These are phyloP conservation scores for Aegle marmelos DNA, from an alignment of 345 rosid genomes.

Conservation along the genomic window DNA sequence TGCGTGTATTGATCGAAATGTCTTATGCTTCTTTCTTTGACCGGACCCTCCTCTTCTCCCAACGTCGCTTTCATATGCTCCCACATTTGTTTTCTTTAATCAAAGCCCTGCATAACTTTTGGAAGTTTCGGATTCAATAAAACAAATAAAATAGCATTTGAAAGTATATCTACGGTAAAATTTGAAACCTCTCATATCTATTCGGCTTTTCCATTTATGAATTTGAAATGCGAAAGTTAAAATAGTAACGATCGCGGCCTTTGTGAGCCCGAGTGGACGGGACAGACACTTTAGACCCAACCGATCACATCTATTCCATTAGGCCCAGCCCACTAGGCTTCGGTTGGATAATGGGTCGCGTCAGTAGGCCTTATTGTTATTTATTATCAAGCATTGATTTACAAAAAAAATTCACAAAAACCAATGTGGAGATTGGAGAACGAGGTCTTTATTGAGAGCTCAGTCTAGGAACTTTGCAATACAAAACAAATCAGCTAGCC, in stretches of 20 bases:
- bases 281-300: too few relatives aligned
- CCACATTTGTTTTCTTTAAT: background rate
- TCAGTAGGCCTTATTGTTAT: too few relatives aligned
- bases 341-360: too few relatives aligned
- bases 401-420: background rate
- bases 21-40: constrained; percentile 24
- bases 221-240: too few relatives aligned
- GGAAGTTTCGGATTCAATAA: background rate
- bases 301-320: too few relatives aligned
- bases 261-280: too few relatives aligned
- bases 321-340: too few relatives aligned
- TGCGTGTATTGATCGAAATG: constrained; percentile 12
- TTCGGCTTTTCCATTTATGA: too few relatives aligned
- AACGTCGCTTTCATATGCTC: background rate
- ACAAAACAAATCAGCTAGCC: background rate
- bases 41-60: constrained; percentile 15
- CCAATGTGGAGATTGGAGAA: background rate
- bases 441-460: background rate
- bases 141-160: background rate
- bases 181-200: too few relatives aligned
- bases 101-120: background rate
- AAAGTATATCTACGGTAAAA: too few relatives aligned
- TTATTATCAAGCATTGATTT: too few relatives aligned
- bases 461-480: background rate
- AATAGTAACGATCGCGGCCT: too few relatives aligned